A percentile compares a stretch with the other conserved stretches of the same genome.
These are phyloP conservation scores for Dillenia suffruticosa DNA, from an alignment of 164 flowering plant genomes.

Conservation along the genomic window DNA sequence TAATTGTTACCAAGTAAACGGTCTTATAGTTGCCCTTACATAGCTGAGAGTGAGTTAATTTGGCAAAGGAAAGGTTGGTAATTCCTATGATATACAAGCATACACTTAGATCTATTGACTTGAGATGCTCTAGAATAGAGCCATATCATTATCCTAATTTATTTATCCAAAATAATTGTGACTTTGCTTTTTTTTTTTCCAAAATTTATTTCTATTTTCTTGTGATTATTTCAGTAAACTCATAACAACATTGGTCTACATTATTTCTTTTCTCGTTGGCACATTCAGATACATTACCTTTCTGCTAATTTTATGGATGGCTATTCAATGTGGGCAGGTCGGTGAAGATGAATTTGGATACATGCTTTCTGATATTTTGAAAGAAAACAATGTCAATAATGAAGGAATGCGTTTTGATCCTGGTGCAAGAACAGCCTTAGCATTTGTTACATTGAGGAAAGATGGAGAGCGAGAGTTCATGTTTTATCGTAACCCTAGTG, in stretches of 20 bases:
- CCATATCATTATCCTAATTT: no score
- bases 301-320: no score
- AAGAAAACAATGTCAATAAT: slow-evolving; percentile 83
- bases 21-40: no score
- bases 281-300: no score
- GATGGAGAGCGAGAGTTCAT: slow-evolving; percentile 98
- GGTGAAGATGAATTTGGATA: slow-evolving; percentile 98
- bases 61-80: no score
- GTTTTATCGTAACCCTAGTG: slow-evolving; percentile 99
- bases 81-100: no score
- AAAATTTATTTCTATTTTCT: background rate
- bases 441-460: slow-evolving; percentile 79
- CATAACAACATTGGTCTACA: background rate
- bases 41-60: no score
- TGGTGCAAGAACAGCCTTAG: slow-evolving; percentile 96
- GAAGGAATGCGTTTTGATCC: slow-evolving; percentile 94
- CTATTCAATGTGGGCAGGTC: slow-evolving; percentile 43
- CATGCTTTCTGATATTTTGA: slow-evolving; percentile 92
- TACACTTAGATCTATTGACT: no score
- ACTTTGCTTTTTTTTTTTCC: background rate
- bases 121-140: no score
- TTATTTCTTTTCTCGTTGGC: background rate
- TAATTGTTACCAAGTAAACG: no score
- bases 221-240: background rate
- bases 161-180: no score